These are phyloP conservation scores for Heracleum sosnowskyi DNA, from an alignment of 129 eudicot species.

Conservation along the genomic window DNA sequence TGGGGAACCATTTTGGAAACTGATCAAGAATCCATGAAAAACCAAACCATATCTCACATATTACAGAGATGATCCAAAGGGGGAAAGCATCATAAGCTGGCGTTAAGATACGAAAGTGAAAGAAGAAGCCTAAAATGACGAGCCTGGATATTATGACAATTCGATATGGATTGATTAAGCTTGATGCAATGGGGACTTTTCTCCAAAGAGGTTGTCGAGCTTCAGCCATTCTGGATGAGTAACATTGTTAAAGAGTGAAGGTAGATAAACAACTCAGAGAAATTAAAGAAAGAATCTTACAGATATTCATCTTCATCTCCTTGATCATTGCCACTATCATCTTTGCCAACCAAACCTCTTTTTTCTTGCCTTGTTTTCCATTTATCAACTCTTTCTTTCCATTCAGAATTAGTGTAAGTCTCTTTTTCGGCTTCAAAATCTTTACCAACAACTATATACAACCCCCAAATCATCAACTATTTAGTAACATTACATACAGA, in stretches of 20 bases:
- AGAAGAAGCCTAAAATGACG: conserved; percentile 65
- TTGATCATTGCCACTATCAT: conserved; percentile 51
- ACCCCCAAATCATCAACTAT: conserved; percentile 2
- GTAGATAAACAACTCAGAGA: background rate
- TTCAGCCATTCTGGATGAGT: conserved; percentile 70
- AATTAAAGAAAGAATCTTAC: conserved; percentile 28
- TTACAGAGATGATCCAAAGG: conserved; percentile 81
- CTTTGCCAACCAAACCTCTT: conserved; percentile 60
- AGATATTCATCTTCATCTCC: conserved; percentile 75
- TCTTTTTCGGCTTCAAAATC: conserved; percentile 80
- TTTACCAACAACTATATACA: conserved; percentile 57
- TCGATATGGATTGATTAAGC: conserved; percentile 81
- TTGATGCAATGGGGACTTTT: conserved; percentile 80
- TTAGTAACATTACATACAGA: background rate
- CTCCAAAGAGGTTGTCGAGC: conserved; percentile 98
- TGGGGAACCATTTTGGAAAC: conserved; percentile 95
- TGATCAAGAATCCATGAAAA: conserved; percentile 97
- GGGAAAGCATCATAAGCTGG: conserved; percentile 93
- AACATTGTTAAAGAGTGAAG: conserved; percentile 4
- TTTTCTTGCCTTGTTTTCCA: conserved; percentile 96
- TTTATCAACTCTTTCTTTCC: conserved; percentile 96
- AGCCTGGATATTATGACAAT: conserved; percentile 75
- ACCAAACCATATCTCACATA: conserved; percentile 96
- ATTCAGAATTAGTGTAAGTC: conserved; percentile 42
- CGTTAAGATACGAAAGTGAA: conserved; percentile 78